Conservation (phyloP, 1,284 basidiomycete genomes). For the Lignosus rhinocerotis region DNA sequence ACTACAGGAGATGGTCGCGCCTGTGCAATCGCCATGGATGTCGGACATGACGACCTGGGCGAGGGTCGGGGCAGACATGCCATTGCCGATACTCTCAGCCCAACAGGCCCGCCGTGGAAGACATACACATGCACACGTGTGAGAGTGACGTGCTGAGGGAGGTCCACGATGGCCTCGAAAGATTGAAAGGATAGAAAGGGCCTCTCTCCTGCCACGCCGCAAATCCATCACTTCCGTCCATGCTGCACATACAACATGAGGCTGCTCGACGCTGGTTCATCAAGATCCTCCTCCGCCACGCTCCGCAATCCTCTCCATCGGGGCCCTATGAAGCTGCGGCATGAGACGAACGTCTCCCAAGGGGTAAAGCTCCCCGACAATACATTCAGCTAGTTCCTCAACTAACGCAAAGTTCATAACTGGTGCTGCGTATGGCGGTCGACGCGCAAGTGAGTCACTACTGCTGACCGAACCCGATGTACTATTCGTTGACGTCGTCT, state of each 20-base stretch:
- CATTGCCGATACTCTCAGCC: slow-evolving; percentile 14
- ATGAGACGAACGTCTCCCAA: too few species aligned
- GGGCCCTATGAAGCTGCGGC: too few species aligned
- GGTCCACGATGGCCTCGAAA: slow-evolving; percentile 15
- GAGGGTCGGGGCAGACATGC: slow-evolving; percentile 2
- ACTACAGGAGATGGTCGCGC: too few species aligned
- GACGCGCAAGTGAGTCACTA: slow-evolving; percentile 7
- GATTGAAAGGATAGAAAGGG: slow-evolving; percentile 1
- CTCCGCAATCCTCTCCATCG: not conserved
- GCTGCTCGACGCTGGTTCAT: slow-evolving; percentile 13
- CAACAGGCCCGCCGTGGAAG: slow-evolving; percentile 5
- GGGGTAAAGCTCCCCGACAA: too few species aligned
- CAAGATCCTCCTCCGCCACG: slow-evolving; percentile 3
- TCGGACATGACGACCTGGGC: too few species aligned
- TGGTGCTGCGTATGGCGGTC: not conserved
- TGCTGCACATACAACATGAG: slow-evolving; percentile 14
- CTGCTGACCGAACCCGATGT: not conserved
- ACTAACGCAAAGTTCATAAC: not conserved
- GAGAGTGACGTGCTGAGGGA: not conserved
- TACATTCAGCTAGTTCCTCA: not conserved
- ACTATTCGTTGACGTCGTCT: not conserved
- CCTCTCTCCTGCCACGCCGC: slow-evolving; percentile 24
- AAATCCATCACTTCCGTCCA: slow-evolving; percentile 8
- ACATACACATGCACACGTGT: slow-evolving; percentile 4
- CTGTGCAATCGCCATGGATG: too few species aligned